These are phyloP conservation scores for Ogataea ganodermae DNA, from an alignment of 805 yeast species.

Conservation along the genomic window DNA sequence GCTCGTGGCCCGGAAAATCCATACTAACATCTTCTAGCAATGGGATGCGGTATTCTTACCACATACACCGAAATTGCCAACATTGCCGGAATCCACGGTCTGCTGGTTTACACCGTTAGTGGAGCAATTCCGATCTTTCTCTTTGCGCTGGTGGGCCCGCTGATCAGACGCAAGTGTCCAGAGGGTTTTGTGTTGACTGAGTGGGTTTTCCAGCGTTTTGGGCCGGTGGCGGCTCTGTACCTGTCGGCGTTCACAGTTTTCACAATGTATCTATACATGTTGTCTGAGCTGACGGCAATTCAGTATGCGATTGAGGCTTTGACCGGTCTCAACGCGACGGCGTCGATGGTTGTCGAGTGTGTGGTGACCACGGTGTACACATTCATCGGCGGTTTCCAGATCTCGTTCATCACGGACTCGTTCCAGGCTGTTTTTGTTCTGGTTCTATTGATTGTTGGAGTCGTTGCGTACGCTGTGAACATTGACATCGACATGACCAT, in stretches of 20 bases:
- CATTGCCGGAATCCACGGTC: constrained; percentile 82
- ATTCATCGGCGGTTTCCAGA: constrained; percentile 83
- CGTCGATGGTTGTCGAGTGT: constrained; percentile 82
- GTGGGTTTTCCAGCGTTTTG: constrained; percentile 89
- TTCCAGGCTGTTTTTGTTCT: constrained; percentile 78
- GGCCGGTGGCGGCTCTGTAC: constrained; percentile 69
- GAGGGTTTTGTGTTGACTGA: constrained; percentile 90
- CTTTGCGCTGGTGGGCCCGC: constrained; percentile 84
- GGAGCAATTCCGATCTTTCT: constrained; percentile 84
- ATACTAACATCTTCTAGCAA: constrained; percentile 47
- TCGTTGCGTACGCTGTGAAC: constrained; percentile 76
- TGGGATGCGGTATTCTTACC: constrained; percentile 87
- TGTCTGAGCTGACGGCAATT: constrained; percentile 82
- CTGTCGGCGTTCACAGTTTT: constrained; percentile 79
- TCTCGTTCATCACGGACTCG: constrained; percentile 85
- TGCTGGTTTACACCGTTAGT: constrained; percentile 73
- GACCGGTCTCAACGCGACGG: constrained; percentile 77
- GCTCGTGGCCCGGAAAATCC: too few relatives aligned
- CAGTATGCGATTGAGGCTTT: constrained; percentile 73
- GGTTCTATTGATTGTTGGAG: constrained; percentile 64
- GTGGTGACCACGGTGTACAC: constrained; percentile 87
- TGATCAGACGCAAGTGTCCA: constrained; percentile 76
- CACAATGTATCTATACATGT: constrained; percentile 84
- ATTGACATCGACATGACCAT: constrained; percentile 61
- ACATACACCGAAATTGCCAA: constrained; percentile 89